phyloP scores from a whole-genome alignment of 371 early-diverging fungal genomes.

The Mycotypha africana region DNA sequence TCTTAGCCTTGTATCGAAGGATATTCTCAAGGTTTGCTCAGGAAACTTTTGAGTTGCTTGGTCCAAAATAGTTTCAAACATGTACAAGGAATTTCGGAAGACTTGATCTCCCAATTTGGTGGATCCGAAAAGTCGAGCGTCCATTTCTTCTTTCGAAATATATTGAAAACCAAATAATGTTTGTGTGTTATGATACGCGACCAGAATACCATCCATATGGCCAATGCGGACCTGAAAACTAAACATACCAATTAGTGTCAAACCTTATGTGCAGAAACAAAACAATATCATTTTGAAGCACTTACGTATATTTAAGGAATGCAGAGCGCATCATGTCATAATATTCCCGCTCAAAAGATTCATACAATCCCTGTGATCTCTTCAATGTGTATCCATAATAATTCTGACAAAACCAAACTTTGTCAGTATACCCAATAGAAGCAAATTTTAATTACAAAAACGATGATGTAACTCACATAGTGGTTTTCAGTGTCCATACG shows the following conservation, averaged over 20 bases:
- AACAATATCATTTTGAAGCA: background rate
- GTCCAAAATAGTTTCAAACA: conserved; percentile 64
- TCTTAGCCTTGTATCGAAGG: conserved; percentile 37
- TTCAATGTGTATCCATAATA: conserved; percentile 57
- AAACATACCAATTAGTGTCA: background rate
- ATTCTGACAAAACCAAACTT: no score
- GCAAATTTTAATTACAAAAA: no score
- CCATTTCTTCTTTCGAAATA: conserved; percentile 83
- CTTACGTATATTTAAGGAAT: conserved; percentile 21
- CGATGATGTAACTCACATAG: conserved; percentile 40
- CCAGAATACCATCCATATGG: conserved; percentile 94
- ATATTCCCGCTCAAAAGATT: conserved; percentile 91
- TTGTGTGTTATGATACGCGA: conserved; percentile 90
- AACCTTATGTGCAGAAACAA: no score
- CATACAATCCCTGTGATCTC: conserved; percentile 55
- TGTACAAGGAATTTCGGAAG: conserved; percentile 56
- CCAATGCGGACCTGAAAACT: conserved; percentile 93
- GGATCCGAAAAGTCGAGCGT: conserved; percentile 75
- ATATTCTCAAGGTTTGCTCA: conserved; percentile 38
- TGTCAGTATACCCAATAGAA: no score
- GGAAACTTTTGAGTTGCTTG: conserved; percentile 58
- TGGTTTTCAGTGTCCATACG: conserved; percentile 80
- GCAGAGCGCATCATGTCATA: conserved; percentile 78
- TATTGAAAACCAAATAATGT: conserved; percentile 95
- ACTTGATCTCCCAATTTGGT: conserved; percentile 65